Evolutionary conservation across 768 basidiomycete genomes (phyloP), one percentile per base, ranked within the genome.

Genomic region (Astraeus odoratus): DNA sequence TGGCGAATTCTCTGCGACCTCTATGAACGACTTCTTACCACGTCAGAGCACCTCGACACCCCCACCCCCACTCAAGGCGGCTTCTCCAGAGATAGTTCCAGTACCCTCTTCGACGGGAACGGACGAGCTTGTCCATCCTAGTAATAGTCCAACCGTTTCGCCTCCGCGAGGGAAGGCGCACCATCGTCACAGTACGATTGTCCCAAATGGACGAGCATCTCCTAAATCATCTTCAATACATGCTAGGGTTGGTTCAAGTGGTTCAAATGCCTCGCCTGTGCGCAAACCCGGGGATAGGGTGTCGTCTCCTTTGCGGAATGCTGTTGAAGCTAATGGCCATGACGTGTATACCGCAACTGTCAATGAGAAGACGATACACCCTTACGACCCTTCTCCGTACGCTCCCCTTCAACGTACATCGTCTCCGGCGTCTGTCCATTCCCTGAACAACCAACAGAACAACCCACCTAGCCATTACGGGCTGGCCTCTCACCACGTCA

Each of bases 351-450:
- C 36, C 12, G 31, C 40, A 27, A 18, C 13, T 16, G 9, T 18
- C 8, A 18, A 18, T 24, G 16, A 42, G 4, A 43, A 26, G 30
- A 30, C 29, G n/a, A 19, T 27, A 8, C 34, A 50, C 37, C 12
- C 41, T 5, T 45, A 45, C 31, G 48, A 51, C n/a, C 39, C 41
- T 0, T 35, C 39, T 10, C 25, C 33, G 1, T 45, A 50, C 24
- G 16, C 29, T 18, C n/a, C 49, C 12, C 16, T 19, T 22, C 52
- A 53, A 25, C 57, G 59, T 31, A 51, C 55, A 6, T 23, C 48
- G 4, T 65, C 63, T 16, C 59, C 59, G 16, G 54, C 36, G 15
- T 55, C 57, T 19, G 22, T 61, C 19, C 65, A 58, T 36, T 53
- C 58, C 35, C 36, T 31, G n/a, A 20, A 49, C 34, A 53, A 47